Evolutionary conservation across 2,329 filamentous ascomycete species (phyloP), one percentile per base, ranked within the genome.

Genomic region (Neofusicoccum cordaticola): DNA sequence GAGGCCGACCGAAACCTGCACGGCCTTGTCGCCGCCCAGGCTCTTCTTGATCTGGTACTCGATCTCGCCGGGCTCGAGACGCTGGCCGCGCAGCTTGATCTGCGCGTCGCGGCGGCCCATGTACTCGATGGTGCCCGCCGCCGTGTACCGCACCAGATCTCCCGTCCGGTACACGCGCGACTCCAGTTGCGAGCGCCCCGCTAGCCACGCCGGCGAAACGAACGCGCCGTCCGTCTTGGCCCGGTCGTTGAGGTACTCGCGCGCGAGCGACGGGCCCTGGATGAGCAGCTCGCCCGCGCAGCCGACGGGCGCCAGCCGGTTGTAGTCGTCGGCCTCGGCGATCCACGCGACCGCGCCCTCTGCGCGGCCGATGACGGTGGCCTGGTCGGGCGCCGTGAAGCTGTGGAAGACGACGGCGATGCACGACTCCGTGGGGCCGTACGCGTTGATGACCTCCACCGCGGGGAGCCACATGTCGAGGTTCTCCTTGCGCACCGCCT

Each of bases 231-330:
- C 53, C 19, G 56, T 64, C 27, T 62, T 56, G 34, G 44, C 42
- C 12, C 58, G 35, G 37, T 72, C 66, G 27, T 70, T 69, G 8
- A 72, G 52, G 65, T 77, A 77, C 2, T 73, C 74, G 47, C 74
- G 72, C 1, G 78, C 78, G 12, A 81, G 75, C 39, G 77, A 84
- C 0, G 84, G 84, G 0, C 86, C 85, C 68, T 88, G 85, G 39
- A 89, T 83, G 2, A 88, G 80, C 2, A 89, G 76, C 70, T 89
- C 86, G 0, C 75, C 75, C 53, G 48, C 48, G n/a, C 48, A 51
- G 27, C 48, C 74, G n/a, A 75, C 74, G 0, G 74, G 74, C 39
- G 73, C 71, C 27, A 76, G 66, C 13, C 71, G 70, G 39, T 75
- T 70, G 15, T 69, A 69, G 52, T 76, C 70, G 4, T 73, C 67